These are phyloP conservation scores for Primulina eburnea DNA, from an alignment of 257 asterid species.

Conservation along the genomic window DNA sequence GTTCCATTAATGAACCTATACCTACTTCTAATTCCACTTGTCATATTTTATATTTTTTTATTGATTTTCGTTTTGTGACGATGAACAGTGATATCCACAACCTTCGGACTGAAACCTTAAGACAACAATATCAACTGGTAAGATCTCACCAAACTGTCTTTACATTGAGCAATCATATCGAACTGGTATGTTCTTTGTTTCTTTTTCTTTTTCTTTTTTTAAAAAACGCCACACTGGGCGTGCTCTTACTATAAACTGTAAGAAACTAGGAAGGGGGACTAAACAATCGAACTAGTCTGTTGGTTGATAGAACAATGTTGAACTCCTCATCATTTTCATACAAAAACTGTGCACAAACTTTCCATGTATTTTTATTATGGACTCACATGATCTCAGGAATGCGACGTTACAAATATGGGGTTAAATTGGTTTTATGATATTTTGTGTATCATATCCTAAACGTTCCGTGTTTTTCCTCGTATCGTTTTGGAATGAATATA, in stretches of 20 bases:
- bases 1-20: background rate
- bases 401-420: background rate
- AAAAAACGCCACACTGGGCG: background rate
- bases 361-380: conserved; percentile 26
- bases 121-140: conserved; percentile 84
- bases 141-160: conserved; percentile 27
- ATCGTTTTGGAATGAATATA: conserved; percentile 26
- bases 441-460: conserved; percentile 8
- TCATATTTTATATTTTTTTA: conserved; percentile 8
- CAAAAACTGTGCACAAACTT: background rate
- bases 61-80: conserved; percentile 7
- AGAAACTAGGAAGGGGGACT: no score
- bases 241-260: background rate
- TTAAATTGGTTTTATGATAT: background rate
- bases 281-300: background rate
- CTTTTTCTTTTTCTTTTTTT: background rate
- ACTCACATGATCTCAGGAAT: conserved; percentile 6
- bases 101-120: conserved; percentile 71
- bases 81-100: conserved; percentile 80
- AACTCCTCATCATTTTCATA: background rate
- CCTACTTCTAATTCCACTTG: background rate
- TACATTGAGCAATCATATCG: background rate
- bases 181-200: background rate
- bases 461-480: conserved; percentile 4
- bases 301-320: background rate